Conservation (phyloP, 1,139 yeast genomes). For the Blastobotrys ciferrii region DNA sequence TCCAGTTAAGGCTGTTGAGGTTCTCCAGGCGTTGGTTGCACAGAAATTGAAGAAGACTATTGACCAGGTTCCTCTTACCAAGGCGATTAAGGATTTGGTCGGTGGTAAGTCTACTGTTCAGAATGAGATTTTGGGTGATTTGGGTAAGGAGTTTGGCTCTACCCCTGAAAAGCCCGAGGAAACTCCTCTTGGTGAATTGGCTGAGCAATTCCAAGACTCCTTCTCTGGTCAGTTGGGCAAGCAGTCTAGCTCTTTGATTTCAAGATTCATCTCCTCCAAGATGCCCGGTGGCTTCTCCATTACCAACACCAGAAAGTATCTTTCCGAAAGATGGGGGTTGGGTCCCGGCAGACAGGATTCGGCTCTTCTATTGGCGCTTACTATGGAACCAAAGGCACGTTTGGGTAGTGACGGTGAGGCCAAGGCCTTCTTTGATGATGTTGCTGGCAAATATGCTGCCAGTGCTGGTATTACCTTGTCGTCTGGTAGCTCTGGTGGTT, state of each 20-base stretch:
- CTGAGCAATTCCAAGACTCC: conserved; percentile 89
- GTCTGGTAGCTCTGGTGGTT: conserved; percentile 61
- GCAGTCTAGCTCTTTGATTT: conserved; percentile 82
- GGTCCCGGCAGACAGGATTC: conserved; percentile 94
- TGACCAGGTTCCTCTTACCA: conserved; percentile 80
- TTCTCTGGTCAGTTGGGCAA: conserved; percentile 89
- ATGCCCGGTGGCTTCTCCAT: conserved; percentile 99
- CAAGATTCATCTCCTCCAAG: conserved; percentile 90
- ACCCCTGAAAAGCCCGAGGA: conserved; percentile 99
- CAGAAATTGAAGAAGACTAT: conserved; percentile 90
- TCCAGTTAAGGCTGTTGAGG: conserved; percentile 79
- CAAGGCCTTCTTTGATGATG: conserved; percentile 76
- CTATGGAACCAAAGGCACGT: conserved; percentile 89
- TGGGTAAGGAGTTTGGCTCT: conserved; percentile 95
- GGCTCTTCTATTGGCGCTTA: conserved; percentile 74
- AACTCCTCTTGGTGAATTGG: conserved; percentile 91
- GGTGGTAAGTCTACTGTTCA: conserved; percentile 98
- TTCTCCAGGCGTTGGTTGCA: conserved; percentile 88
- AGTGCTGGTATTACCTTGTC: conserved; percentile 74
- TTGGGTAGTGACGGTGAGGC: conserved; percentile 85
- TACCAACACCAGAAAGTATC: conserved; percentile 85
- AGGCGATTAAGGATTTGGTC: conserved; percentile 94
- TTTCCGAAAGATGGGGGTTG: conserved; percentile 87
- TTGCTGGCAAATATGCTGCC: conserved; percentile 83
- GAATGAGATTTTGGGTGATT: conserved; percentile 95